A percentile compares a stretch with the other conserved stretches of the same genome.
phyloP scores from a whole-genome alignment of 2,329 filamentous ascomycete species.

The Neophaeococcomyces aloes region DNA sequence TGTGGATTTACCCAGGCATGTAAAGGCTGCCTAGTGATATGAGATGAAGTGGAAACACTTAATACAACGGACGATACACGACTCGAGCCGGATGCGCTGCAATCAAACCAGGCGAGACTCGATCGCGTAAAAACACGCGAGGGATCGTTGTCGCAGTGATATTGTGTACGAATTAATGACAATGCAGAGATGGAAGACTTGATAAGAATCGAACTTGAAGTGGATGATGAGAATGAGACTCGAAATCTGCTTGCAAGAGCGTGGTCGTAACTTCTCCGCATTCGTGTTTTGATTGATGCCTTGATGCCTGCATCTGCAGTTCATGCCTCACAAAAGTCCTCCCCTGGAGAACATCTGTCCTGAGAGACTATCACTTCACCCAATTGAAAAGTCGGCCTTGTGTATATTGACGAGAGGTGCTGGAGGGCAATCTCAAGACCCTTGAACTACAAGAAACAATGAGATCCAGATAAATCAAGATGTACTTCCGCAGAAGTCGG shows the following conservation, averaged over 20 bases:
- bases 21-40: slow-evolving; percentile 1
- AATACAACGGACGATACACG: too few relatives aligned
- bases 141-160: too few relatives aligned
- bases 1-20: not conserved
- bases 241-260: not conserved
- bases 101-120: too few relatives aligned
- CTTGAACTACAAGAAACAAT: not conserved
- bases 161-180: not conserved
- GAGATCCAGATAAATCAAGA: slow-evolving; percentile 1
- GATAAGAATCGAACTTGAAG: not conserved
- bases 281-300: not conserved
- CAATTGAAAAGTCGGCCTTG: not conserved
- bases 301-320: not conserved
- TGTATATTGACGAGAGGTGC: not conserved
- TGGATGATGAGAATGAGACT: not conserved
- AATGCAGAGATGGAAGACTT: not conserved
- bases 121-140: too few relatives aligned
- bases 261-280: not conserved
- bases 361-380: not conserved
- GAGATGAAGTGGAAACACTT: too few relatives aligned
- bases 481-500: not conserved
- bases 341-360: not conserved
- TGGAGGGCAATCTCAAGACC: not conserved
- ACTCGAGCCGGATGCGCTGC: too few relatives aligned
- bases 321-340: not conserved